Percentiles rank a stretch among this genome's conserved stretches.
These are phyloP conservation scores for Auriscalpium vulgare DNA, from an alignment of 768 basidiomycete genomes.

Conservation along the genomic window DNA sequence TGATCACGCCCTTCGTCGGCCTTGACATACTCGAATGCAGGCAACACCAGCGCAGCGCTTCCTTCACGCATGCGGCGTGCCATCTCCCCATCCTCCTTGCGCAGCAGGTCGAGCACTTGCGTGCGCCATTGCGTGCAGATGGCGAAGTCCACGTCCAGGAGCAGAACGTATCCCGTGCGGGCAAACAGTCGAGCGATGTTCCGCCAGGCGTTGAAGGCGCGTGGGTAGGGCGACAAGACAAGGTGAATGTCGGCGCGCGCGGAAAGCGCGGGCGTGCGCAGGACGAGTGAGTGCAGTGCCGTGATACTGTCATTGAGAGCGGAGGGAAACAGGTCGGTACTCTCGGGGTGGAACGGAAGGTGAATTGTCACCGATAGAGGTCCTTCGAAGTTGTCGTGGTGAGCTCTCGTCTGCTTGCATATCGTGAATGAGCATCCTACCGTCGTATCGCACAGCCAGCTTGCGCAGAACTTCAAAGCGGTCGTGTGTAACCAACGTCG, in stretches of 20 bases:
- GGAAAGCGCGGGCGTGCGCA: slow-evolving; percentile 56
- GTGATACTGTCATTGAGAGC: slow-evolving; percentile 39
- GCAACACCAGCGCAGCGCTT: slow-evolving; percentile 66
- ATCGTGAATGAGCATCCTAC: slow-evolving; percentile 28
- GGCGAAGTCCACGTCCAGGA: slow-evolving; percentile 87
- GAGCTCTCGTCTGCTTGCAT: background rate
- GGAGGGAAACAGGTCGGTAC: slow-evolving; percentile 28
- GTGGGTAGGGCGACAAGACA: slow-evolving; percentile 60
- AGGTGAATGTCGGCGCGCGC: slow-evolving; percentile 79
- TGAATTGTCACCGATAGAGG: slow-evolving; percentile 84
- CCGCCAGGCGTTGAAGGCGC: slow-evolving; percentile 76
- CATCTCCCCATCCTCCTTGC: slow-evolving; percentile 13
- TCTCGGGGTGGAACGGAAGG: slow-evolving; percentile 41
- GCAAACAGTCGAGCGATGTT: slow-evolving; percentile 81
- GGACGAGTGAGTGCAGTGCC: slow-evolving; percentile 59
- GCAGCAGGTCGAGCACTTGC: slow-evolving; percentile 31
- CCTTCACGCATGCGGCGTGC: slow-evolving; percentile 49
- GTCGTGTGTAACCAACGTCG: slow-evolving; percentile 76
- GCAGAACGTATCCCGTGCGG: slow-evolving; percentile 78
- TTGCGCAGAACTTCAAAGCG: slow-evolving; percentile 65
- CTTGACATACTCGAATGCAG: slow-evolving; percentile 75
- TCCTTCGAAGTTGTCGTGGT: slow-evolving; percentile 33
- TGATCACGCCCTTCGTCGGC: slow-evolving; percentile 57
- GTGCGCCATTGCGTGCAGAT: slow-evolving; percentile 74
- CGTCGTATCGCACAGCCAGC: slow-evolving; percentile 72